Conservation (phyloP, 208 protist genomes). For the Crithidia sp. region DNA sequence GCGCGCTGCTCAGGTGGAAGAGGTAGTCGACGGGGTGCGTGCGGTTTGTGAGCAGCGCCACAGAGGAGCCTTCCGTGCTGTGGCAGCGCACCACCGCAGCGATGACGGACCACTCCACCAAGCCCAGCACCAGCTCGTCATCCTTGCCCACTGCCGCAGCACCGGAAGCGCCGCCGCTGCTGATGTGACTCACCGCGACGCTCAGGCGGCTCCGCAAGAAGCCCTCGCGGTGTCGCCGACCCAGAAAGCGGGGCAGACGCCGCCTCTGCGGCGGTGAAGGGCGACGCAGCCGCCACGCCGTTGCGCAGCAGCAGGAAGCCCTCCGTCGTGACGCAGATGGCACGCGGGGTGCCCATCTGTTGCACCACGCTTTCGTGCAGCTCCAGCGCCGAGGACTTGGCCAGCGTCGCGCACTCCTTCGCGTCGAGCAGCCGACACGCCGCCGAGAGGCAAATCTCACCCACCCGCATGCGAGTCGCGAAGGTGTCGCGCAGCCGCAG, state of each 20-base stretch:
- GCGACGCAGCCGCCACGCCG: constrained; percentile 13
- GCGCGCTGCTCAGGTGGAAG: constrained; percentile 32
- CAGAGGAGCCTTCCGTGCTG: constrained; percentile 33
- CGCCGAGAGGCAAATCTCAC: constrained; percentile 37
- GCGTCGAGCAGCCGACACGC: constrained; percentile 43
- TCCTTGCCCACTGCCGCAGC: constrained; percentile 1
- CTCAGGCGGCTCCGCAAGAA: constrained; percentile 12
- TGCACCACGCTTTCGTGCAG: constrained; percentile 15
- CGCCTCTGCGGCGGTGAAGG: background rate
- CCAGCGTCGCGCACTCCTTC: constrained; percentile 36
- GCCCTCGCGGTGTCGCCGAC: background rate
- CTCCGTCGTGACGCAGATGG: constrained; percentile 40
- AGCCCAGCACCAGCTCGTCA: constrained; percentile 21
- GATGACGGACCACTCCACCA: constrained; percentile 49
- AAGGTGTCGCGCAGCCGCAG: constrained; percentile 32
- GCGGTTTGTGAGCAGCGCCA: constrained; percentile 47
- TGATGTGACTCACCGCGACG: constrained; percentile 18
- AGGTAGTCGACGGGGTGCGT: constrained; percentile 45
- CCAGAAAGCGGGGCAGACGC: background rate
- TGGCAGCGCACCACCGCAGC: constrained; percentile 53
- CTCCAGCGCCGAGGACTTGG: constrained; percentile 16
- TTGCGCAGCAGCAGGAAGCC: constrained; percentile 45
- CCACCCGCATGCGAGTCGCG: constrained; percentile 17
- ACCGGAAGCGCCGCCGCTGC: constrained; percentile 6
- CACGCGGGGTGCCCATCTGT: constrained; percentile 23